These are phyloP conservation scores for Whalleya microplaca DNA, from an alignment of 2,329 filamentous ascomycete species.

Conservation along the genomic window DNA sequence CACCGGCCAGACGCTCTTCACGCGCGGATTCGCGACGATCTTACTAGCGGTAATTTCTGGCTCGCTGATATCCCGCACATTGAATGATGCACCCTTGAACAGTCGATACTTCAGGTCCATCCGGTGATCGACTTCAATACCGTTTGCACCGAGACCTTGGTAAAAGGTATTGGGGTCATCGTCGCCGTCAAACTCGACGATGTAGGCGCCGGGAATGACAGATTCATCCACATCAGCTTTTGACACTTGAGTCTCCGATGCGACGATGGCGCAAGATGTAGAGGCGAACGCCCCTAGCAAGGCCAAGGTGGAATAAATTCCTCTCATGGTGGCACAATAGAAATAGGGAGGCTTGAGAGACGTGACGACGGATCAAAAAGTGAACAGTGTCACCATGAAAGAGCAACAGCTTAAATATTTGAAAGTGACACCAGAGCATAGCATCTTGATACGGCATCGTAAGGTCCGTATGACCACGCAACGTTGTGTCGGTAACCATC, in stretches of 20 bases:
- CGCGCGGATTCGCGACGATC: constrained; percentile 29
- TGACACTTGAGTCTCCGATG: too few species aligned
- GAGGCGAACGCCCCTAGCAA: constrained; percentile 8
- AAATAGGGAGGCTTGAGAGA: too few species aligned
- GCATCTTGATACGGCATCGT: too few species aligned
- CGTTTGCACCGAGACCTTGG: constrained; percentile 14
- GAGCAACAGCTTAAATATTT: too few species aligned
- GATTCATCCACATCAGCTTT: not conserved
- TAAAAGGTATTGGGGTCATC: constrained; percentile 26
- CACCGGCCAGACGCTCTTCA: constrained; percentile 39
- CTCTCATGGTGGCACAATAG: not conserved
- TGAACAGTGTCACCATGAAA: too few species aligned
- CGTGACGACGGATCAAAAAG: too few species aligned
- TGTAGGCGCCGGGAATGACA: constrained; percentile 14
- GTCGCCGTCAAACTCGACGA: constrained; percentile 29
- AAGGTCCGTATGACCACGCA: not conserved
- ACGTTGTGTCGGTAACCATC: not conserved
- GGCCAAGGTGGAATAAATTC: constrained; percentile 1
- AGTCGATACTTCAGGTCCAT: constrained; percentile 26
- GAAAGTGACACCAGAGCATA: too few species aligned
- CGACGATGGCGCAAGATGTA: not conserved
- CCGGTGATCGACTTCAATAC: constrained; percentile 17
- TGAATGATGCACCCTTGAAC: constrained; percentile 31
- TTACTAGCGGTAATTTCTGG: constrained; percentile 14
- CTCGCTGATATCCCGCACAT: constrained; percentile 6